These are phyloP conservation scores for Manihot esculenta DNA, from an alignment of 441 rosid species.

Conservation along the genomic window DNA sequence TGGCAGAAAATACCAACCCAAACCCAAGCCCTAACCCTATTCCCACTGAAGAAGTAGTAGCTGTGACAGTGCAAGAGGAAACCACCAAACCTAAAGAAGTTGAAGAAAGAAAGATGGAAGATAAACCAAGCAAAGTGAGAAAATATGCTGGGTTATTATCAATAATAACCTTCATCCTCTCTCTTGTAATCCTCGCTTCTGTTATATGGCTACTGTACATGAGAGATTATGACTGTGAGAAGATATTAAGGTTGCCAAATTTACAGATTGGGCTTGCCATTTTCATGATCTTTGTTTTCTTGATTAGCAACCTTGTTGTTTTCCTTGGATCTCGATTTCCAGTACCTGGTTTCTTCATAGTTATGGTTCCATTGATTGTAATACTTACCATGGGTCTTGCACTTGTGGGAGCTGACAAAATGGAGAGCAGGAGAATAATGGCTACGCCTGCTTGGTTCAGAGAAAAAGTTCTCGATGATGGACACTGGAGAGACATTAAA, in stretches of 20 bases:
- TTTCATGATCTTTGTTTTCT: slow-evolving; percentile 46
- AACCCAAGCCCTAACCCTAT: slow-evolving; percentile 1
- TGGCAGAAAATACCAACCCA: slow-evolving; percentile 14
- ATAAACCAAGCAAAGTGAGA: slow-evolving; percentile 18
- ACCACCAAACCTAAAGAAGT: not conserved
- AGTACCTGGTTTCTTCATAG: slow-evolving; percentile 46
- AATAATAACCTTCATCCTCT: slow-evolving; percentile 43
- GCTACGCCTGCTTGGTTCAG: slow-evolving; percentile 65
- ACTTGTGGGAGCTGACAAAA: slow-evolving; percentile 49
- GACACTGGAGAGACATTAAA: slow-evolving; percentile 58
- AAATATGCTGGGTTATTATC: slow-evolving; percentile 36
- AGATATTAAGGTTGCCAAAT: slow-evolving; percentile 50
- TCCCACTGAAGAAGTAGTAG: slow-evolving; percentile 13
- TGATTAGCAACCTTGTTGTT: slow-evolving; percentile 43
- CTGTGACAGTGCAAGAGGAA: slow-evolving; percentile 1
- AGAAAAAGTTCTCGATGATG: slow-evolving; percentile 36
- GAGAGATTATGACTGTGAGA: slow-evolving; percentile 73
- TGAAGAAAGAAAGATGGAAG: not conserved
- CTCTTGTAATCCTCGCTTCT: slow-evolving; percentile 58
- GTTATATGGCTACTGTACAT: slow-evolving; percentile 63
- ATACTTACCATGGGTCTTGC: slow-evolving; percentile 60
- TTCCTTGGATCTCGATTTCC: slow-evolving; percentile 43
- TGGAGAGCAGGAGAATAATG: slow-evolving; percentile 45
- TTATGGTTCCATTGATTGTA: slow-evolving; percentile 48
- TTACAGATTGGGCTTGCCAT: slow-evolving; percentile 47